Percentiles rank a stretch among this genome's conserved stretches.
phyloP scores from a whole-genome alignment of 2,329 filamentous ascomycete species.

The Parasarocladium wereldwijsianum region DNA sequence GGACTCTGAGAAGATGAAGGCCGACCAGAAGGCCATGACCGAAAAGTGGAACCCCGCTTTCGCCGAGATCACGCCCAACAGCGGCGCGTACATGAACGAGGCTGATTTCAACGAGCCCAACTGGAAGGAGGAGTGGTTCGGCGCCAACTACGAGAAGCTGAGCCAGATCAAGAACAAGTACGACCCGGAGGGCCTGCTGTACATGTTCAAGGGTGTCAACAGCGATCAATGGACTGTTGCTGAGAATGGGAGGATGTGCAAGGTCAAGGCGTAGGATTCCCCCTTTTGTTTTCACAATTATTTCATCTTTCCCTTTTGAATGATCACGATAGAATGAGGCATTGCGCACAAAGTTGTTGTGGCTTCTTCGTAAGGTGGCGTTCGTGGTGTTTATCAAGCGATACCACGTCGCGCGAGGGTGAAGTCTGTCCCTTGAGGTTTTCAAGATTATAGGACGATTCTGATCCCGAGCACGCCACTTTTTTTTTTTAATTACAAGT shows the following conservation, averaged over 20 bases:
- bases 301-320: too few species aligned
- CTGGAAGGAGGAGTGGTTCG: conserved; percentile 30
- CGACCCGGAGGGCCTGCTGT: conserved; percentile 30
- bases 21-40: conserved; percentile 15
- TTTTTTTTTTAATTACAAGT: too few species aligned
- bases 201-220: conserved; percentile 32
- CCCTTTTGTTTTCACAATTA: too few species aligned
- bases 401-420: too few species aligned
- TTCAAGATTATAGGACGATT: too few species aligned
- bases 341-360: too few species aligned
- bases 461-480: too few species aligned
- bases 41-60: conserved; percentile 16
- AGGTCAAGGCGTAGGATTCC: too few species aligned
- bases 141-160: conserved; percentile 26
- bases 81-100: conserved; percentile 35
- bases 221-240: conserved; percentile 32
- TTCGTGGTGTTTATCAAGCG: too few species aligned
- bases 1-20: conserved; percentile 11
- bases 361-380: too few species aligned
- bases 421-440: too few species aligned
- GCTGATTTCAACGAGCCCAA: conserved; percentile 28
- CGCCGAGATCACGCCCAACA: conserved; percentile 22
- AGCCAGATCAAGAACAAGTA: conserved; percentile 32
- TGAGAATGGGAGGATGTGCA: conserved; percentile 25
- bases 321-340: too few species aligned